These are phyloP conservation scores for Phytophthora citricola DNA, from an alignment of 352 stramenopile species.

Conservation along the genomic window DNA sequence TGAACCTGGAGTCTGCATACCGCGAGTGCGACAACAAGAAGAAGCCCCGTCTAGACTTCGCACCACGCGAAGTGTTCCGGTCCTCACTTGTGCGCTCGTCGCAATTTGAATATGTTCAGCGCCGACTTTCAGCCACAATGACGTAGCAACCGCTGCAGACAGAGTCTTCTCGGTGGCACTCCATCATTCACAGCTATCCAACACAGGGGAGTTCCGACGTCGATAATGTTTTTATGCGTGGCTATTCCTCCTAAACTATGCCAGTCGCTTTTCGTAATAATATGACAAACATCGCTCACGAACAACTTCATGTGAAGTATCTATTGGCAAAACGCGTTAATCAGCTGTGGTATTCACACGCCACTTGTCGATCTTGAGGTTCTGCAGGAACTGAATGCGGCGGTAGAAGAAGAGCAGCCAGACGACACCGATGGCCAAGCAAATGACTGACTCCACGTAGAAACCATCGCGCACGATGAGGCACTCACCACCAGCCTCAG, in stretches of 20 bases:
- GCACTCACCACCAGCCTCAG: conserved; percentile 67
- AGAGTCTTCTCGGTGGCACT: conserved; percentile 12
- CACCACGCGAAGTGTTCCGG: conserved; percentile 76
- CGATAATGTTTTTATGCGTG: conserved; percentile 28
- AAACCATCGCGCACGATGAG: conserved; percentile 84
- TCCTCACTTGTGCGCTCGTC: conserved; percentile 50
- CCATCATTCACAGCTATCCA: neutral
- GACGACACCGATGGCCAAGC: conserved; percentile 64
- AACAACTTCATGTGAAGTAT: conserved; percentile 15
- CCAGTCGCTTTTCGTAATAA: conserved; percentile 37
- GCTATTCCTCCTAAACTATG: conserved; percentile 35
- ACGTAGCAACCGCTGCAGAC: conserved; percentile 24
- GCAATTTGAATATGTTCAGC: conserved; percentile 41
- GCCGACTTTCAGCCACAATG: conserved; percentile 38
- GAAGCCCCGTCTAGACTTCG: conserved; percentile 72
- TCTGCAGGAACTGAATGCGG: conserved; percentile 74
- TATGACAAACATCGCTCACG: conserved; percentile 24
- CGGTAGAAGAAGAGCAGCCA: conserved; percentile 80
- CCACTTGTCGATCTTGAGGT: conserved; percentile 87
- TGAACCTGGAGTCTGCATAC: conserved; percentile 80
- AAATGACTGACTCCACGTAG: conserved; percentile 82
- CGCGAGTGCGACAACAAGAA: conserved; percentile 63
- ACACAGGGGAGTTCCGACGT: conserved; percentile 3
- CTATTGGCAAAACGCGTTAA: conserved; percentile 38
- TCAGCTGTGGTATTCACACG: conserved; percentile 56